A percentile compares a stretch with the other conserved stretches of the same genome.
phyloP scores from a whole-genome alignment of 2,329 filamentous ascomycete species.

The Proliferodiscus dingleyae region DNA sequence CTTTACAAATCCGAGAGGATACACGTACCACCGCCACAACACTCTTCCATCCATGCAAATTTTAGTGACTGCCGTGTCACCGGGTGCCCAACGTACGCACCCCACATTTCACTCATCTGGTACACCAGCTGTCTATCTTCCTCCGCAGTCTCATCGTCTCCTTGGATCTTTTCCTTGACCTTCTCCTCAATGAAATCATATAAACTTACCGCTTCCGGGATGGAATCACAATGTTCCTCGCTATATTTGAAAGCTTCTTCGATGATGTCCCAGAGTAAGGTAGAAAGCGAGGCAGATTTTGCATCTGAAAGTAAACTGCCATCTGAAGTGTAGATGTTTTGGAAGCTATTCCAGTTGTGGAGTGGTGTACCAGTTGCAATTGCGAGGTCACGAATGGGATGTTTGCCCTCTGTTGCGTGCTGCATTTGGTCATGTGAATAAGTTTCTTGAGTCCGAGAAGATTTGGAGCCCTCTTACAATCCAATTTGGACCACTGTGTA shows the following conservation, averaged over 20 bases:
- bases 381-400: slow-evolving; percentile 47
- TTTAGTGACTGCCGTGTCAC: slow-evolving; percentile 45
- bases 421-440: too few relatives aligned
- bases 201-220: slow-evolving; percentile 39
- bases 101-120: slow-evolving; percentile 31
- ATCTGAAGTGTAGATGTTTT: slow-evolving; percentile 39
- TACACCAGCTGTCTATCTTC: slow-evolving; percentile 1
- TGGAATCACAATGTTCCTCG: slow-evolving; percentile 40
- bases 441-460: too few relatives aligned
- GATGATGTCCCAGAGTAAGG: slow-evolving; percentile 45
- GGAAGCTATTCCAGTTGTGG: slow-evolving; percentile 42
- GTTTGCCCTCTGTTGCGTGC: background rate
- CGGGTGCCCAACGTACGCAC: slow-evolving; percentile 45
- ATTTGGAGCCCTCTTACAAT: too few relatives aligned
- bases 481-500: slow-evolving; percentile 49
- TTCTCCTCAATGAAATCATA: slow-evolving; percentile 48
- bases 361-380: slow-evolving; percentile 41
- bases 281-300: slow-evolving; percentile 27
- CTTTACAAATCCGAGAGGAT: slow-evolving; percentile 21
- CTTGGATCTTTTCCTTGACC: slow-evolving; percentile 34
- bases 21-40: slow-evolving; percentile 41
- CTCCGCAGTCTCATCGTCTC: background rate
- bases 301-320: slow-evolving; percentile 34
- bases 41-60: slow-evolving; percentile 52
- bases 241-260: slow-evolving; percentile 46